phyloP scores from a whole-genome alignment of 2,329 filamentous ascomycete species.

The Cladophialophora exuberans region DNA sequence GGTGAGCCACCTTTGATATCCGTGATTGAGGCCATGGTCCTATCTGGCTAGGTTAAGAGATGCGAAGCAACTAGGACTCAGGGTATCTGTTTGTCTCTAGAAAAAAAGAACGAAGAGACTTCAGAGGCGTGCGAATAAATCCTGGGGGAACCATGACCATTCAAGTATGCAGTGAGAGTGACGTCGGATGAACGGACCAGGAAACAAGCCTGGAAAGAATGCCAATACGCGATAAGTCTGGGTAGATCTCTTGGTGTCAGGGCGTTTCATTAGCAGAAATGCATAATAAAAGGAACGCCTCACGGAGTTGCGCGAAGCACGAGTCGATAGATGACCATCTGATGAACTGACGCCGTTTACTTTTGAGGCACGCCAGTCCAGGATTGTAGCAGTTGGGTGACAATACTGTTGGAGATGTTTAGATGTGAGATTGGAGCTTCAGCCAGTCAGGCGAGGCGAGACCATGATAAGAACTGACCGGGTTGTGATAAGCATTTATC shows the following conservation, averaged over 20 bases:
- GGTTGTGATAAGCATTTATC: conserved; percentile 15
- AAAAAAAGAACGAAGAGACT: too few relatives aligned
- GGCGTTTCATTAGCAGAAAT: not conserved
- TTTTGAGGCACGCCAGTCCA: not conserved
- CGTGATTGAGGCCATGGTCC: conserved; percentile 6
- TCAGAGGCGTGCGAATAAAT: too few relatives aligned
- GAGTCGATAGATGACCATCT: not conserved
- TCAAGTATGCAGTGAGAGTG: too few relatives aligned
- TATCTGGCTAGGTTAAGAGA: too few relatives aligned
- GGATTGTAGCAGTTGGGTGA: not conserved
- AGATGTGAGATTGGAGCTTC: not conserved
- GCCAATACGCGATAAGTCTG: too few relatives aligned
- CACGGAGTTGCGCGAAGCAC: conserved; percentile 9
- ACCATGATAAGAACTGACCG: conserved; percentile 1
- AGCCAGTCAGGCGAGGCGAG: not conserved
- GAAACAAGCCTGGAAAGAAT: too few relatives aligned
- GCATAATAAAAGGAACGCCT: not conserved
- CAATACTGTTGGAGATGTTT: not conserved
- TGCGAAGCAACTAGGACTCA: too few relatives aligned
- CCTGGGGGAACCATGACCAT: too few relatives aligned
- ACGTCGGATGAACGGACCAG: too few relatives aligned
- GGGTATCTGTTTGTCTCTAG: too few relatives aligned
- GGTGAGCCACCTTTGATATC: not conserved
- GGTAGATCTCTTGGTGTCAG: too few relatives aligned
- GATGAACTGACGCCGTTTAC: not conserved